Percentiles rank a stretch among this genome's conserved stretches.
phyloP scores from a whole-genome alignment of 176 grass and related monocot genomes.

The Carex myosuroides region DNA sequence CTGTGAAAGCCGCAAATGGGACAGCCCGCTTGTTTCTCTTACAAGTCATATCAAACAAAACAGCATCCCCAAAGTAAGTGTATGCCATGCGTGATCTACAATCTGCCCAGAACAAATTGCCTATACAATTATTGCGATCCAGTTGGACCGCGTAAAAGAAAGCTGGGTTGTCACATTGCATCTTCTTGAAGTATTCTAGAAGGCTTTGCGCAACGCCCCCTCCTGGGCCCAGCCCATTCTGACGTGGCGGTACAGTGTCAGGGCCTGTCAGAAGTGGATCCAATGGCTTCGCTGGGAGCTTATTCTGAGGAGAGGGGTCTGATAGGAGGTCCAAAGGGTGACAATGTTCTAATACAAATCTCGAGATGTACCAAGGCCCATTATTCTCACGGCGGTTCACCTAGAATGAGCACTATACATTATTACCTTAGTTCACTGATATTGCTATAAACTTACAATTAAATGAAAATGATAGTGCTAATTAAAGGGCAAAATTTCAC shows the following conservation, averaged over 20 bases:
- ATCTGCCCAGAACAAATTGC: slow-evolving; percentile 54
- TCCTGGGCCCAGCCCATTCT: slow-evolving; percentile 33
- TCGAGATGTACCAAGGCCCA: slow-evolving; percentile 37
- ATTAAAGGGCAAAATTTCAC: background rate
- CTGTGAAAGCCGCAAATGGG: slow-evolving; percentile 43
- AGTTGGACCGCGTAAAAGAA: slow-evolving; percentile 51
- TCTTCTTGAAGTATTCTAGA: slow-evolving; percentile 54
- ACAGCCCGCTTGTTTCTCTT: slow-evolving; percentile 38
- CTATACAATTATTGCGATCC: slow-evolving; percentile 32
- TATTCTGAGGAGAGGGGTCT: slow-evolving; percentile 14
- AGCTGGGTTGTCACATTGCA: slow-evolving; percentile 47
- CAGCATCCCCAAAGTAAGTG: slow-evolving; percentile 39
- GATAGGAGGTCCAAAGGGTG: slow-evolving; percentile 24
- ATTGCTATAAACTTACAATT: background rate
- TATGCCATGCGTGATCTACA: slow-evolving; percentile 30
- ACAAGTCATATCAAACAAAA: slow-evolving; percentile 49
- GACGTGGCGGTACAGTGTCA: background rate
- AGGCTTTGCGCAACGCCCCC: slow-evolving; percentile 49
- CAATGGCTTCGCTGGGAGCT: slow-evolving; percentile 21
- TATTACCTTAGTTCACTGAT: background rate
- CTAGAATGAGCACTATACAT: background rate
- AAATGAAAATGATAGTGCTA: background rate
- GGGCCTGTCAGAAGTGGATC: background rate
- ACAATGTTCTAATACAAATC: slow-evolving; percentile 37
- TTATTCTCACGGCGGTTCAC: slow-evolving; percentile 34